A percentile compares a stretch with the other conserved stretches of the same genome.
Evolutionary conservation across 1,139 yeast genomes (phyloP).

Genomic region (Candida pseudoviswanathii): DNA sequence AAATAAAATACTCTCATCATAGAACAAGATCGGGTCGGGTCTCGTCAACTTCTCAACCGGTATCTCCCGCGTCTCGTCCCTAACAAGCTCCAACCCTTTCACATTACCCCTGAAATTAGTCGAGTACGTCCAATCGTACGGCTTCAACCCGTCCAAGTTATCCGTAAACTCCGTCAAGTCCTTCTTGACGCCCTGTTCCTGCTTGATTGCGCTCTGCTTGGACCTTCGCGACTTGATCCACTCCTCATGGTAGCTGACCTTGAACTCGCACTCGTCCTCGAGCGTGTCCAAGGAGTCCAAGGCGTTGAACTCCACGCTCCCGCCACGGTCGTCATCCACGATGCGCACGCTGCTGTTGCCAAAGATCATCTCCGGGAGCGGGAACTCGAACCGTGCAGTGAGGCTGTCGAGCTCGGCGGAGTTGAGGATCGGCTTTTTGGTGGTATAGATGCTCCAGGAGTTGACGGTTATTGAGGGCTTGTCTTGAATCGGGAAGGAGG

Average conservation of each 20-base stretch:
- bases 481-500: constrained; percentile 62
- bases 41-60: constrained; percentile 71
- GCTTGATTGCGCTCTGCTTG: constrained; percentile 25
- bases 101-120: constrained; percentile 72
- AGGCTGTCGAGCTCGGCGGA: constrained; percentile 73
- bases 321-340: constrained; percentile 20
- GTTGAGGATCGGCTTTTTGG: constrained; percentile 75
- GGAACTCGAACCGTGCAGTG: constrained; percentile 59
- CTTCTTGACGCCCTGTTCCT: constrained; percentile 28
- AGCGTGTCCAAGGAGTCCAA: constrained; percentile 78
- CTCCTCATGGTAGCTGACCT: constrained; percentile 84
- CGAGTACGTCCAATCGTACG: constrained; percentile 96
- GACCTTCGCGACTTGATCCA: constrained; percentile 73
- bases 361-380: constrained; percentile 96
- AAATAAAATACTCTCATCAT: constrained; percentile 82
- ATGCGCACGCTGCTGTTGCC: constrained; percentile 79
- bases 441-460: constrained; percentile 77
- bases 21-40: constrained; percentile 86
- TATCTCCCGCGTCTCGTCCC: constrained; percentile 35
- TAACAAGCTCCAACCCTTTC: constrained; percentile 19
- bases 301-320: constrained; percentile 64
- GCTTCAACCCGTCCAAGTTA: constrained; percentile 49
- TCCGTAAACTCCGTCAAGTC: constrained; percentile 44
- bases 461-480: constrained; percentile 65
- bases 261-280: constrained; percentile 39